These are phyloP conservation scores for Niveomyces coronatus DNA, from an alignment of 2,329 filamentous ascomycete species.

Conservation along the genomic window DNA sequence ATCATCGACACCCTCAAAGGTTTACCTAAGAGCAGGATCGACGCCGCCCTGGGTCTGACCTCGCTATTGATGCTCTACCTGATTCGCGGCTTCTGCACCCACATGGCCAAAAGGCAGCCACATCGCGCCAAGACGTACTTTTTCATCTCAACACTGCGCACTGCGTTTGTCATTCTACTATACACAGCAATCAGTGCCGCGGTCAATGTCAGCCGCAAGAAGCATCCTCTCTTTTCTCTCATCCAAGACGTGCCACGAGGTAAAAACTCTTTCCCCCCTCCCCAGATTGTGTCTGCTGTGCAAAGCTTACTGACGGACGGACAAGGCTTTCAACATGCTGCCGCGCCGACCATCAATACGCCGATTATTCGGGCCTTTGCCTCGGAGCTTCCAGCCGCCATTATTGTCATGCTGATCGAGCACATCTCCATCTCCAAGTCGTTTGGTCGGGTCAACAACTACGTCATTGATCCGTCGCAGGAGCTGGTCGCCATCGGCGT, in stretches of 20 bases:
- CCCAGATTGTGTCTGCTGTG: too few relatives aligned
- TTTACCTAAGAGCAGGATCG: conserved; percentile 42
- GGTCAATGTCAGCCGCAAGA: conserved; percentile 49
- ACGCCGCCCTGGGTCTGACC: conserved; percentile 65
- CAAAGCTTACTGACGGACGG: conserved; percentile 2
- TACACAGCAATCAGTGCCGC: conserved; percentile 71
- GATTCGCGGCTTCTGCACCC: conserved; percentile 52
- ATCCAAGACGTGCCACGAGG: conserved; percentile 60
- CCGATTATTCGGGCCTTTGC: conserved; percentile 59
- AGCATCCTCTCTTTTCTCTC: conserved; percentile 51
- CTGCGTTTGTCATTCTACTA: conserved; percentile 69
- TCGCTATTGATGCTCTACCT: conserved; percentile 58
- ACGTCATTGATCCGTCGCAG: conserved; percentile 89
- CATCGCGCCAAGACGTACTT: conserved; percentile 61
- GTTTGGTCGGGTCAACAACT: conserved; percentile 92
- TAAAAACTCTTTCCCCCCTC: too few relatives aligned
- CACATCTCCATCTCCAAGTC: conserved; percentile 97
- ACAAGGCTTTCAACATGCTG: conserved; percentile 70
- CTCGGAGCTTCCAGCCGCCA: conserved; percentile 66
- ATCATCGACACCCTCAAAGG: conserved; percentile 41
- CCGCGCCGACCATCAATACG: conserved; percentile 56
- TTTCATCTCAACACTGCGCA: conserved; percentile 67
- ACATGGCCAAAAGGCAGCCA: conserved; percentile 56
- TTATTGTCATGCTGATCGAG: conserved; percentile 93
- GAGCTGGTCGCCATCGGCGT: conserved; percentile 92